Base-by-base conservation (phyloP, 2,329 filamentous ascomycete species). In the Chrysoporthe cubensis region DNA sequence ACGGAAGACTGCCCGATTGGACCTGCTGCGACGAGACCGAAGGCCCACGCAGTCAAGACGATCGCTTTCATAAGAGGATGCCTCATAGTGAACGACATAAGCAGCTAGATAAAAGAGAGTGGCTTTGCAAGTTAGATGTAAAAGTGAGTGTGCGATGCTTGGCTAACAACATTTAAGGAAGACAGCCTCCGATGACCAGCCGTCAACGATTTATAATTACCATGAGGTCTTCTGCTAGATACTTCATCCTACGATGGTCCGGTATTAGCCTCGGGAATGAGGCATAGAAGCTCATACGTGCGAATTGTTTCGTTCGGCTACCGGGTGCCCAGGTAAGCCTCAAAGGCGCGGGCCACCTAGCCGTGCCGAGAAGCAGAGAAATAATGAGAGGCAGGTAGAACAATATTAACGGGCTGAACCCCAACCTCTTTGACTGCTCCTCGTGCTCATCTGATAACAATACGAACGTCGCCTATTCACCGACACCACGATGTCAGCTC, bases 261-360 rank as follows among this genome's bases (percentile, higher is more conserved):
- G 13, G 5, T 4, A n/a, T 4, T 21, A 26, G 44, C 8, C 21
- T 32, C 48, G 32, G n/a, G 21, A 16, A 2, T 6, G 21, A 54
- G 50, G 26, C 26, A 11, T 57, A 32, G 40, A 57, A 57, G 54
- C 54, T 18, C 18, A 21, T 26, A 9, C 54, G 13, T 40, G 34
- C 34, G 21, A 57, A 57, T 8, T 40, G 5, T 8, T 18, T 16
- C 32, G 16, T 57, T 13, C 3, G 13, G 7, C 34, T 40, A 34
- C 40, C 34, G 11, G 14, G 16, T 40, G 50, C 32, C 50, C 11
- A 14, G 21, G 11, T 14, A 14, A 40, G 54, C 54, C 16, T 9
- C 54, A 57, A 57, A 57, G 54, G 32, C 32, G 54, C 54, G 54
- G 54, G 14, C 54, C 34, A 57, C 18, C 37, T 57, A 13, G 7